Evolutionary conservation across 495 filamentous ascomycete species (phyloP).

Genomic region (Schizothecium vesticola): DNA sequence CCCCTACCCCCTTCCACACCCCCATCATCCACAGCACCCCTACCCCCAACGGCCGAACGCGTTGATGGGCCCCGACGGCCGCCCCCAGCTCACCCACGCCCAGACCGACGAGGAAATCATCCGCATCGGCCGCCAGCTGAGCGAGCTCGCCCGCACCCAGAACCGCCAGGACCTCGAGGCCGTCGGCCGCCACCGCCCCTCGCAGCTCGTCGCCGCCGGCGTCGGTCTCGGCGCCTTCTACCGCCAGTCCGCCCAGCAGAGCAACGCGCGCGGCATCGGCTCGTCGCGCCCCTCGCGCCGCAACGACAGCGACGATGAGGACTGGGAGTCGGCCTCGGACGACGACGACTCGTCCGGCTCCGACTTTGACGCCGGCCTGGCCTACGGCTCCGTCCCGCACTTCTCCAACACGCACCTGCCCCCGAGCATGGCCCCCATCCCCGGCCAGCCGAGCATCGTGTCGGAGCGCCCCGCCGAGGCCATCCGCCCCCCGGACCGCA

Average conservation of each 20-base stretch:
- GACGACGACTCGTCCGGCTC: conserved; percentile 39
- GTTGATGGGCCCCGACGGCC: conserved; percentile 25
- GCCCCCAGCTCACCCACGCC: conserved; percentile 23
- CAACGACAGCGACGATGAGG: conserved; percentile 33
- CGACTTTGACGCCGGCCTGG: conserved; percentile 38
- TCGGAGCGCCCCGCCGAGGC: conserved; percentile 24
- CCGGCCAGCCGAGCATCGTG: conserved; percentile 15
- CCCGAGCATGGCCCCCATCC: conserved; percentile 5
- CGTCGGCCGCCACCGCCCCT: conserved; percentile 35
- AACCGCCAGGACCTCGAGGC: conserved; percentile 39
- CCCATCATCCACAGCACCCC: conserved; percentile 9
- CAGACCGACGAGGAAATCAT: conserved; percentile 48
- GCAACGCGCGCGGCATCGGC: conserved; percentile 28
- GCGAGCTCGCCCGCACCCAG: conserved; percentile 39
- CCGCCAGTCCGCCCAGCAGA: conserved; percentile 27
- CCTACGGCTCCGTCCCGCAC: conserved; percentile 39
- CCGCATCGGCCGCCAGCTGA: conserved; percentile 41
- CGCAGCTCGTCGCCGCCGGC: conserved; percentile 33
- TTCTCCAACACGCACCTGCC: conserved; percentile 27
- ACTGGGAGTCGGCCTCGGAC: conserved; percentile 44
- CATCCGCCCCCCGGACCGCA: conserved; percentile 32
- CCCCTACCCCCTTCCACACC: neutral
- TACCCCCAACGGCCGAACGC: neutral
- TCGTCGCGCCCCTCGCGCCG: conserved; percentile 33
- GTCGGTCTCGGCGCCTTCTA: conserved; percentile 33